A percentile compares a stretch with the other conserved stretches of the same genome.
These are phyloP conservation scores for Populus hybrid DNA, from an alignment of 441 rosid genomes.

Conservation along the genomic window DNA sequence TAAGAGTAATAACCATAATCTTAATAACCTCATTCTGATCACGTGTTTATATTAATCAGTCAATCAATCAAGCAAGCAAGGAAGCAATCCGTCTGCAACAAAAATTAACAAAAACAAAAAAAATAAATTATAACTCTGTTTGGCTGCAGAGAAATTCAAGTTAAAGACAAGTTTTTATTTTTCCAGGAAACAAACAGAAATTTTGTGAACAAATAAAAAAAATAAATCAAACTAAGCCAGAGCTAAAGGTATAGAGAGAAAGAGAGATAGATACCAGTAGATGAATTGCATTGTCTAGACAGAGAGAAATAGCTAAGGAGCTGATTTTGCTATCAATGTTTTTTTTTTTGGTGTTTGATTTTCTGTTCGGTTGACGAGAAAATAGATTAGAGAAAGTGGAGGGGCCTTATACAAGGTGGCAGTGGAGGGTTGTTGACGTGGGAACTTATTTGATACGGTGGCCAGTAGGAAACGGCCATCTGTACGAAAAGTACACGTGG, in stretches of 20 bases:
- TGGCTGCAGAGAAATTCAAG: not conserved
- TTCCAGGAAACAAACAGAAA: not conserved
- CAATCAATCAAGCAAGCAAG: conserved; percentile 10
- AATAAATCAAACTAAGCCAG: not conserved
- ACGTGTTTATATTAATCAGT: conserved; percentile 1
- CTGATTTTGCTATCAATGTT: not conserved
- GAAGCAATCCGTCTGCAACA: not conserved
- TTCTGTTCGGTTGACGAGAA: conserved; percentile 1
- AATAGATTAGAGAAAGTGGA: not conserved
- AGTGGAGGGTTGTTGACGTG: conserved; percentile 1
- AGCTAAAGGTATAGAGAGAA: not conserved
- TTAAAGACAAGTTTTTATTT: not conserved
- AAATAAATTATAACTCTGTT: not conserved
- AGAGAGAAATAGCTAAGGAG: not conserved
- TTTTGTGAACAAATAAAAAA: not conserved
- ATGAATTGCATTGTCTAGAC: not conserved
- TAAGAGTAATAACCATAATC: conserved; percentile 32
- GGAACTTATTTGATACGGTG: not conserved
- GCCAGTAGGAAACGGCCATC: conserved; percentile 18
- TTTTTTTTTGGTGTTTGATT: not conserved
- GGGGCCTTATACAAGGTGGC: not conserved
- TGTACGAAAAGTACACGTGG: conserved; percentile 44
- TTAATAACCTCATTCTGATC: conserved; percentile 32
- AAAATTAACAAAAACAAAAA: too few species aligned
- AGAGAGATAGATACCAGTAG: not conserved